phyloP scores from a whole-genome alignment of 1,284 basidiomycete species.

The Tilletia indica region DNA sequence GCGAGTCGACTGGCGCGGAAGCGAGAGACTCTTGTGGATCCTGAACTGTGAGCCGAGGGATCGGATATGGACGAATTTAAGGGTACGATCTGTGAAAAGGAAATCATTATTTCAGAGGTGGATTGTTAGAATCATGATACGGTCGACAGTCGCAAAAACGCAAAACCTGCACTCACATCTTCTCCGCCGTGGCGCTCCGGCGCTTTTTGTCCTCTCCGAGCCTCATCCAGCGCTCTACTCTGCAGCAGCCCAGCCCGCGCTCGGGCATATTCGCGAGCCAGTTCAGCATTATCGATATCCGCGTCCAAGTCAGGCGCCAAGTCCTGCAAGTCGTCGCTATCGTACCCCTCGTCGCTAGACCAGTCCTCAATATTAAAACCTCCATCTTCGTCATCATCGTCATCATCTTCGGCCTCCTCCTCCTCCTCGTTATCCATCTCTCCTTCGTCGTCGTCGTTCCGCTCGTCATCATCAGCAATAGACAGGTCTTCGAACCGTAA shows the following conservation, averaged over 20 bases:
- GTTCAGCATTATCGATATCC: slow-evolving; percentile 33
- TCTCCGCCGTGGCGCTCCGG: background rate
- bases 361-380: slow-evolving; percentile 19
- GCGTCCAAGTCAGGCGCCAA: slow-evolving; percentile 37
- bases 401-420: slow-evolving; percentile 9
- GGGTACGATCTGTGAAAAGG: background rate
- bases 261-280: slow-evolving; percentile 46
- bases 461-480: slow-evolving; percentile 60
- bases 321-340: slow-evolving; percentile 43
- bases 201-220: background rate
- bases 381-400: slow-evolving; percentile 24
- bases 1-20: slow-evolving; percentile 16
- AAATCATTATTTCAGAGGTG: no score
- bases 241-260: slow-evolving; percentile 36
- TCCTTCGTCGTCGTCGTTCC: slow-evolving; percentile 22
- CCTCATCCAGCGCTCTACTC: slow-evolving; percentile 3
- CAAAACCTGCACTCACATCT: background rate
- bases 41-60: background rate
- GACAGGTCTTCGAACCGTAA: background rate
- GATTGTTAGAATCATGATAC: no score
- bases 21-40: background rate
- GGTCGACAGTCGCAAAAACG: background rate
- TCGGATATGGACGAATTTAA: background rate
- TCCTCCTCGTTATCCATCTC: slow-evolving; percentile 15
- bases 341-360: slow-evolving; percentile 46